Percentiles rank a stretch among this genome's conserved stretches.
phyloP scores from a whole-genome alignment of 2,329 filamentous ascomycete species.

The Metarhizium sp. region DNA sequence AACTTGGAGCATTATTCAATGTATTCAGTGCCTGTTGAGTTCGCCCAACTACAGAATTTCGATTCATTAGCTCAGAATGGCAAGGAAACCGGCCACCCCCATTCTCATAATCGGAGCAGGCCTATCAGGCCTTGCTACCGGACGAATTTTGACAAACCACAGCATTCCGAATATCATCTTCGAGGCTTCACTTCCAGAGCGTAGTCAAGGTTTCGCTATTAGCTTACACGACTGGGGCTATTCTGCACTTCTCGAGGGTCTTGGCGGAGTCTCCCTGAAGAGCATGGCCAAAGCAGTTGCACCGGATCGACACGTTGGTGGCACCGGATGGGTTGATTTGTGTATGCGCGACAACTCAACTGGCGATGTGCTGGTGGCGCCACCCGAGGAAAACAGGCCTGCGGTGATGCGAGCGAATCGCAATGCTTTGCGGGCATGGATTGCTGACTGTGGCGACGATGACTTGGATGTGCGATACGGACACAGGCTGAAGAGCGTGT shows the following conservation, averaged over 20 bases:
- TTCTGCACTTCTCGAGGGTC: not conserved
- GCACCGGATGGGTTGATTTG: not conserved
- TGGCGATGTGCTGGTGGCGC: not conserved
- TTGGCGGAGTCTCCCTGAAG: not conserved
- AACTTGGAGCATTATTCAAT: too few relatives aligned
- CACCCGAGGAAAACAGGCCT: not conserved
- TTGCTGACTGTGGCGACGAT: not conserved
- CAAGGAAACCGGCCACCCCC: not conserved
- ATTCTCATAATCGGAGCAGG: too few relatives aligned
- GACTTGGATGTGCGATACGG: not conserved
- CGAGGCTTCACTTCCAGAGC: too few relatives aligned
- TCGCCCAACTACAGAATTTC: too few relatives aligned
- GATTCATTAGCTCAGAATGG: too few relatives aligned
- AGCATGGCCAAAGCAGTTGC: not conserved
- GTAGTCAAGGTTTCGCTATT: too few relatives aligned
- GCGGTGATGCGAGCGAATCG: not conserved
- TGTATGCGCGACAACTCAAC: not conserved
- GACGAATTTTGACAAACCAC: too few relatives aligned
- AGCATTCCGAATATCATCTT: too few relatives aligned
- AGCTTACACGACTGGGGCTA: too few relatives aligned
- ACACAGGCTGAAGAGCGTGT: not conserved
- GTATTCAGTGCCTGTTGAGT: too few relatives aligned
- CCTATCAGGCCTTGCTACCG: too few relatives aligned
- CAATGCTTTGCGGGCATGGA: not conserved
- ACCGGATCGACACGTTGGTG: not conserved